These are phyloP conservation scores for Phytophthora kernoviae DNA, from an alignment of 352 stramenopile species.

Conservation along the genomic window DNA sequence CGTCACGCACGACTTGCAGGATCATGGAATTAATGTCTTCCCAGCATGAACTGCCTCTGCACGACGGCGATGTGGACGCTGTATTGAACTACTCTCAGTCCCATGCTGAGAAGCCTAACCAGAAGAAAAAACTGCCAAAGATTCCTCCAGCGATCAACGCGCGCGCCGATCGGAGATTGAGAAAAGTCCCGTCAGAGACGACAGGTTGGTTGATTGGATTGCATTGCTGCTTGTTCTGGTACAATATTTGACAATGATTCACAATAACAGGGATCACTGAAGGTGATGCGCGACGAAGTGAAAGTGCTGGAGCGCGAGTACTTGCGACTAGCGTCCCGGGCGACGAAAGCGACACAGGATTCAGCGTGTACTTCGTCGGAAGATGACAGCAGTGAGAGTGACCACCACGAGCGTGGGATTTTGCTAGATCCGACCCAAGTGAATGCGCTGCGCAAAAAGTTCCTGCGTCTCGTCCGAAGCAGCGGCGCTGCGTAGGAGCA, in stretches of 20 bases:
- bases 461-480: slow-evolving; percentile 46
- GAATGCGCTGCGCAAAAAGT: slow-evolving; percentile 32
- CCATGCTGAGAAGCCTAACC: not conserved
- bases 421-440: slow-evolving; percentile 38
- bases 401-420: slow-evolving; percentile 25
- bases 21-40: slow-evolving; percentile 18
- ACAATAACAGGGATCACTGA: slow-evolving; percentile 39
- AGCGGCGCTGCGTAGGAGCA: slow-evolving; percentile 51
- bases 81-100: slow-evolving; percentile 3
- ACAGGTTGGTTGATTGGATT: slow-evolving; percentile 18
- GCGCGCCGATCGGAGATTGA: slow-evolving; percentile 65
- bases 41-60: slow-evolving; percentile 16
- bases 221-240: not conserved
- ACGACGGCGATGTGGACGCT: slow-evolving; percentile 18
- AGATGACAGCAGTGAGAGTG: slow-evolving; percentile 19
- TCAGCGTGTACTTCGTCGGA: slow-evolving; percentile 6
- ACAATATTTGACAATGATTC: too few species aligned
- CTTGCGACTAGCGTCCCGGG: slow-evolving; percentile 26
- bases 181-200: slow-evolving; percentile 60
- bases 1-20: not conserved
- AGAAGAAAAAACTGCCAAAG: slow-evolving; percentile 7
- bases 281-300: slow-evolving; percentile 60
- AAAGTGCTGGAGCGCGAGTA: slow-evolving; percentile 54
- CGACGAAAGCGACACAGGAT: not conserved
- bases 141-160: slow-evolving; percentile 27